Evolutionary conservation across 495 filamentous ascomycete genomes (phyloP).

Genomic region (Trichoderma orchidacearum): DNA sequence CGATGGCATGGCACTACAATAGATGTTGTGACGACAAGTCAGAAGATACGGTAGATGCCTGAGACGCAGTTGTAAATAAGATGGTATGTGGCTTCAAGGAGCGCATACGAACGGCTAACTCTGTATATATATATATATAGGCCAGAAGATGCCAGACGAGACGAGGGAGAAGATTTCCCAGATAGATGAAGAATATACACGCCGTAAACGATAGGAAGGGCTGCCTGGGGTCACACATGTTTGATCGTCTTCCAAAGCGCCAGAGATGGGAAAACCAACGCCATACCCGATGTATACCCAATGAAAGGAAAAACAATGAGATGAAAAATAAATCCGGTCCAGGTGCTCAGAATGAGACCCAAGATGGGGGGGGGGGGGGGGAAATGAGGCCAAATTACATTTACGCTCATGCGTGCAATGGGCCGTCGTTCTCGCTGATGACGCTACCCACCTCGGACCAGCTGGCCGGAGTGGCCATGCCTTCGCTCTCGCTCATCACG

Average conservation of each 20-base stretch:
- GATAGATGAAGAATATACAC: not conserved
- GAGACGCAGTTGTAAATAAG: too few species aligned
- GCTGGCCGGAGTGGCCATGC: constrained; percentile 50
- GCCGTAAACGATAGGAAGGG: not conserved
- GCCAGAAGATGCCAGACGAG: not conserved
- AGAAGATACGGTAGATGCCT: too few species aligned
- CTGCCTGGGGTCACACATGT: not conserved
- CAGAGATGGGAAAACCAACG: not conserved
- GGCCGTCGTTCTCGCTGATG: constrained; percentile 42
- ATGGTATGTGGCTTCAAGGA: not conserved
- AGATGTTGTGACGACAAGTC: too few species aligned
- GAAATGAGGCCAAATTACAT: not conserved
- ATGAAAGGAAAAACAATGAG: not conserved
- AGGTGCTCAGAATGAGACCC: too few species aligned
- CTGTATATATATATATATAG: not conserved
- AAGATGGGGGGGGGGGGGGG: too few species aligned
- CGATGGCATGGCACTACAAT: too few species aligned
- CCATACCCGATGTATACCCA: not conserved
- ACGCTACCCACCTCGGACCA: constrained; percentile 73
- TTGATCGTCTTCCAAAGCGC: not conserved
- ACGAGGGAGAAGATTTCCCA: not conserved
- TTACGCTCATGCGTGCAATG: constrained; percentile 14
- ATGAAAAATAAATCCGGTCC: not conserved
- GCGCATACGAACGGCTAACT: not conserved
- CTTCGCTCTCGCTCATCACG: constrained; percentile 54